Base-by-base conservation (phyloP, 495 filamentous ascomycete genomes). In the Cercophora sp. region DNA sequence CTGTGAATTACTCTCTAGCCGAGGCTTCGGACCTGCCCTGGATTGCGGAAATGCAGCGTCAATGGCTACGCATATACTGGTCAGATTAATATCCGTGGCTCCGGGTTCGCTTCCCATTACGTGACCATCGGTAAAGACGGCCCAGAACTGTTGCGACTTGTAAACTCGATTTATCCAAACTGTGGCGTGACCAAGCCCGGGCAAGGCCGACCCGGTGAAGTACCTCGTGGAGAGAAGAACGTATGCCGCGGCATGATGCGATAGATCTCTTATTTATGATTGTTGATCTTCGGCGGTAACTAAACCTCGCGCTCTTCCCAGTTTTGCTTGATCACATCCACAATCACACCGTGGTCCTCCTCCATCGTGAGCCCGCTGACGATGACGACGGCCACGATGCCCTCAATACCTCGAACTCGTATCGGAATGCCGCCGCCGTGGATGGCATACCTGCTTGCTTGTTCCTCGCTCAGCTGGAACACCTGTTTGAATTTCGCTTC, bases 301-400 rank as follows among this genome's bases (percentile, higher is more conserved):
- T 27, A 51, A 8, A 31, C 24, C 15, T 61, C 49, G 41, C 42
- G 11, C 32, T 37, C 22, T 4, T 49, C 47, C 66, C 66, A 72
- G 40, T 70, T 74, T 48, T 80, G 77, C 57, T 70, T 67, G 34
- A 91, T 68, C 6, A 79, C 79, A 65, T 88, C 81, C 2, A 86
- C 78, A 54, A 89, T 79, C 37, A 89, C 80, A 32, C 78, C 78
- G 72, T 92, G 88, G 68, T 90, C 86, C 66, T 89, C 79, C 64
- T 87, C 78, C 69, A 88, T 85, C 72, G 81, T 83, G 69, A 91
- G 68, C 44, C 87, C 87, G 65, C 81, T 85, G 9, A 91, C 85
- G 16, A 89, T 83, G 36, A 89, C 78, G 3, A 88, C 84, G 1
- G 78, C 87, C 32, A 89, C 81, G 18, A 89, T 58, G 0, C 84